Evolutionary conservation across 164 flowering plant species (phyloP).

Genomic region (Dillenia turbinata): DNA sequence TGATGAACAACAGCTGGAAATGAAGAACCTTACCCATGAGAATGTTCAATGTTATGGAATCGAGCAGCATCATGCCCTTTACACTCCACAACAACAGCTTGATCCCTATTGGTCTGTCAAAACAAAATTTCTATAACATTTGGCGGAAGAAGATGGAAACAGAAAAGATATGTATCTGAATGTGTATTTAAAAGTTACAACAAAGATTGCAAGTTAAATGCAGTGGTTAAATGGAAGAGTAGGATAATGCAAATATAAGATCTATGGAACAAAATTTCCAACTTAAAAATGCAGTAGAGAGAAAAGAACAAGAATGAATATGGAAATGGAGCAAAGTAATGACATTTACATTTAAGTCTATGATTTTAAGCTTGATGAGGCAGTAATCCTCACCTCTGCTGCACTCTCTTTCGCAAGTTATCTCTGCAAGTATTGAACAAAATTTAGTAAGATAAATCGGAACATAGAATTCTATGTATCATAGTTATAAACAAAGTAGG

Average conservation of each 20-base stretch:
- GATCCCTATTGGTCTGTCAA: slow-evolving; percentile 62
- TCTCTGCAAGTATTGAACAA: slow-evolving; percentile 29
- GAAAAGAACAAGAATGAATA: background rate
- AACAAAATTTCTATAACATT: background rate
- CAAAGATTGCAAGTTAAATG: too few relatives aligned
- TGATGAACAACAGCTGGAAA: too few relatives aligned
- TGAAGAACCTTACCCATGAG: slow-evolving; percentile 70
- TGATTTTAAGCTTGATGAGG: slow-evolving; percentile 79
- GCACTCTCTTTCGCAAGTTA: slow-evolving; percentile 93
- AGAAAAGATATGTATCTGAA: background rate
- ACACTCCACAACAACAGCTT: slow-evolving; percentile 75
- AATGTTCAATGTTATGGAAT: slow-evolving; percentile 63
- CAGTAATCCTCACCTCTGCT: slow-evolving; percentile 99
- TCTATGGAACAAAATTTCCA: too few relatives aligned
- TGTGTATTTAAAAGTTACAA: too few relatives aligned
- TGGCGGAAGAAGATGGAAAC: background rate
- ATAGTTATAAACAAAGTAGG: too few relatives aligned
- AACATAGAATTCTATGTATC: too few relatives aligned
- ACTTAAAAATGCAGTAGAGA: background rate
- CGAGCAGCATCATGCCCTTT: slow-evolving; percentile 98
- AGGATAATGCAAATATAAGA: too few relatives aligned
- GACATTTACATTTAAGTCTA: slow-evolving; percentile 61
- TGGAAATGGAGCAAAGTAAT: background rate
- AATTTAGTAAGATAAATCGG: too few relatives aligned
- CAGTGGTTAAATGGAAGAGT: too few relatives aligned